Percentiles rank a stretch among this genome's conserved stretches.
phyloP scores from a whole-genome alignment of 306 rosid genomes.

The Cucumis hystrix region DNA sequence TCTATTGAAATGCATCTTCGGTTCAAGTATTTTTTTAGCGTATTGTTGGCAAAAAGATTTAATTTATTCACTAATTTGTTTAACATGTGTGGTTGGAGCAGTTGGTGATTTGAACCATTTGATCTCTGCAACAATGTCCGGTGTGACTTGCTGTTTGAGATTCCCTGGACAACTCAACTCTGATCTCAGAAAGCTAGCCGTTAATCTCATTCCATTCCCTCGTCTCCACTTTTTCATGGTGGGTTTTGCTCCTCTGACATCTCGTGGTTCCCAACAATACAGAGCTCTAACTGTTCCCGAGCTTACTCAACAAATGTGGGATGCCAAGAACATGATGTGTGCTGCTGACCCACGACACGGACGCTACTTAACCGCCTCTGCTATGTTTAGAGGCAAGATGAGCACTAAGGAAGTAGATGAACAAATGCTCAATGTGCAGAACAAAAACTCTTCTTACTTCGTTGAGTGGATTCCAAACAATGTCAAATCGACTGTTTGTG shows the following conservation, averaged over 20 bases:
- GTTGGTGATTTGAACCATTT: constrained; percentile 71
- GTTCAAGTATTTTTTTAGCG: too few species aligned
- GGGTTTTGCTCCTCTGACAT: constrained; percentile 64
- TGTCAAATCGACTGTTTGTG: constrained; percentile 69
- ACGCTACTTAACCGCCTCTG: constrained; percentile 58
- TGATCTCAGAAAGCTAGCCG: constrained; percentile 52
- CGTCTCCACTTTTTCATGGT: constrained; percentile 71
- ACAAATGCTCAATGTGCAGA: constrained; percentile 67
- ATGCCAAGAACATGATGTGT: constrained; percentile 75
- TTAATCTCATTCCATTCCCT: constrained; percentile 58
- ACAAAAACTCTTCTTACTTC: constrained; percentile 63
- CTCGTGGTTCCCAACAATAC: constrained; percentile 68
- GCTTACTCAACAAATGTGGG: constrained; percentile 85
- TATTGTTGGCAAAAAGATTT: background rate
- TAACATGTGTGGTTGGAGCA: constrained; percentile 2
- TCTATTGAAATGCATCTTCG: background rate
- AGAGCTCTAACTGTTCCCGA: constrained; percentile 59
- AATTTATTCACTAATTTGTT: too few species aligned
- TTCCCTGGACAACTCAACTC: constrained; percentile 74
- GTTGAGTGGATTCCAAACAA: constrained; percentile 78
- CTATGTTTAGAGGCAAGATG: constrained; percentile 72
- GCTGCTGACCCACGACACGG: constrained; percentile 72
- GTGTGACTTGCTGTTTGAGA: constrained; percentile 71
- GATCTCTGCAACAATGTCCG: constrained; percentile 84
- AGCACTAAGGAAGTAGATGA: constrained; percentile 74